Evolutionary conservation across 2,329 filamentous ascomycete genomes (phyloP), one percentile per base, ranked within the genome.

Genomic region (Phialophora macrospora): DNA sequence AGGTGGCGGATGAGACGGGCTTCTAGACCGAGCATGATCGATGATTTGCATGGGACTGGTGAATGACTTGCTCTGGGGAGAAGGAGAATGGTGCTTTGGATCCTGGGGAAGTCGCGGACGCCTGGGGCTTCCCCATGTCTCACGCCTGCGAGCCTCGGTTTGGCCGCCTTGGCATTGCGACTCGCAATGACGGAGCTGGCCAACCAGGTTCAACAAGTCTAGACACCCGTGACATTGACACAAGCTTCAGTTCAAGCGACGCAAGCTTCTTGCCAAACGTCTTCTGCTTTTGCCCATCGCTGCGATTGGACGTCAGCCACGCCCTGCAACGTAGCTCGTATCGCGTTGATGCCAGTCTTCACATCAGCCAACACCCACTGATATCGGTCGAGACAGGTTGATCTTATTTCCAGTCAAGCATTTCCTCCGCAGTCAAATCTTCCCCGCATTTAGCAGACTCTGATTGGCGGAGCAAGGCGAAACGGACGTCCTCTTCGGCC

Each of bases 161-260:
- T 51, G 7, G 48, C 20, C 48, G 26, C 6, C 48, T 51, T 51
- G 48, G 48, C 48, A 51, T 51, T 51, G 48, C 48, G 48, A 51
- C 7, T 51, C 48, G 48, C 20, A 51, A 51, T 51, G 20, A 11
- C 7, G 20, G 17, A 1, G 22, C 20, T 6, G 38, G 38, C 38
- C 38, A 44, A 44, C 38, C 14, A 44, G 24, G 2, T 48, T 4
- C 48, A 17, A 3, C 11, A 3, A 51, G 2, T 26, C 20, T 1
- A 22, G 4, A n/a, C 20, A 24, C 9, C 17, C 8, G 3, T 14
- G 32, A 3, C 14, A 51, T 51, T 24, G 20, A 28, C 22, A 51
- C 48, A 51, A 51, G 14, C 38, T n/a, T 44, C 14, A 5, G 3
- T 11, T 22, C 46, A 38, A 38, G 34, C 34, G 34, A 38, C 12